Base-by-base conservation (phyloP, 2,329 filamentous ascomycete species). In the Coniella vitis region DNA sequence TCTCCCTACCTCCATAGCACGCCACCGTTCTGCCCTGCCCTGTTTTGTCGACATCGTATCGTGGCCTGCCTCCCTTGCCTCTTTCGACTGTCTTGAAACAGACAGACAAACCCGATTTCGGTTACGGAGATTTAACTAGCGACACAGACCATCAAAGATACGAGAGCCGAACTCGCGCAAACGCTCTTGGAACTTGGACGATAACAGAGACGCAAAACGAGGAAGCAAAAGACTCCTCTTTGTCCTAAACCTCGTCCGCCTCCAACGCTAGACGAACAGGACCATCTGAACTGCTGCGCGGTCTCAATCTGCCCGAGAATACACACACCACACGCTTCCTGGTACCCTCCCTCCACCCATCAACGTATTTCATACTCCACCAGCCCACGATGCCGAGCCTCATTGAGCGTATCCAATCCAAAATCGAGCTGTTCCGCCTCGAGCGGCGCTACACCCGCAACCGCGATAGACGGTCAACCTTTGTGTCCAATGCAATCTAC, bases 371-470 rank as follows among this genome's bases (percentile, higher is more conserved):
- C n/a, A n/a, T n/a, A n/a, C n/a, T n/a, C n/a, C n/a, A n/a, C n/a
- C 31, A 12, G 9, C 21, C 45, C 56, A 60, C 32, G 39, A 76
- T 76, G 72, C 69, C 72, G 60, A 72, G 71, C 59, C 61, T 83
- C 60, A 61, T 84, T 59, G 74, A 79, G 53, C 74, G 76, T 64
- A 76, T 83, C 64, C 75, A 83, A 59, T 75, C 79, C 52, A 81
- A 86, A 74, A 74, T 94, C 61, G 90, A 97, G 75, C 81, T 97
- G 62, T 93, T 95, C 76, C 87, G 90, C 43, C 84, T 97, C 58
- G 91, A 97, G 73, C 86, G 96, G 72, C 86, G 89, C 60, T 97
- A 97, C 75, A 94, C 90, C 45, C 86, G 86, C 61, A 86, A 89
- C 65, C 89, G 91, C 61, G 70, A 82, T 60, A 87, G 91, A 59